These are phyloP conservation scores for Paraglomus occultum DNA, from an alignment of 192 early-diverging fungal species.

Conservation along the genomic window DNA sequence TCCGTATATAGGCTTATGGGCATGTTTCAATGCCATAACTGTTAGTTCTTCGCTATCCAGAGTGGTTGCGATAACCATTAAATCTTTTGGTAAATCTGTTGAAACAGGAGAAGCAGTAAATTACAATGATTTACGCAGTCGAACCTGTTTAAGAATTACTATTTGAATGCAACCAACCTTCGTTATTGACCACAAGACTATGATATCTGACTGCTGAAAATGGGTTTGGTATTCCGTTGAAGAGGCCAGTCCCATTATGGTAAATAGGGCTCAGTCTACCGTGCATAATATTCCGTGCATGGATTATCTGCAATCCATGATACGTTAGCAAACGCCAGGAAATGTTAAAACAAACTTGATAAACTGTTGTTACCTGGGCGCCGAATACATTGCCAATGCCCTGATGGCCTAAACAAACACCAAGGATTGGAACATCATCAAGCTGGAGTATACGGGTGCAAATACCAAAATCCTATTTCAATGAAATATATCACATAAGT, in stretches of 20 bases:
- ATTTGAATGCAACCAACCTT: constrained; percentile 36
- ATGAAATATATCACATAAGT: not conserved
- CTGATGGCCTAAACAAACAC: constrained; percentile 94
- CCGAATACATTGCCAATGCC: constrained; percentile 74
- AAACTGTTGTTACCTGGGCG: constrained; percentile 44
- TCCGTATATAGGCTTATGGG: constrained; percentile 68
- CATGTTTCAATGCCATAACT: constrained; percentile 83
- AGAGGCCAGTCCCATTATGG: constrained; percentile 42
- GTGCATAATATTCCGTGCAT: constrained; percentile 74
- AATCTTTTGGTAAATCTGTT: constrained; percentile 55
- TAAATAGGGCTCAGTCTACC: constrained; percentile 70
- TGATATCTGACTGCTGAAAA: constrained; percentile 90
- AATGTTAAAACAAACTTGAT: not conserved
- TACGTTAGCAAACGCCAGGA: not conserved
- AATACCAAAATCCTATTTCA: constrained; percentile 74
- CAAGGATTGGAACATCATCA: constrained; percentile 71
- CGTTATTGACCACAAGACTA: constrained; percentile 70
- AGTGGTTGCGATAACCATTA: constrained; percentile 50
- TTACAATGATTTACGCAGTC: not conserved
- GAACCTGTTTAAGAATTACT: not conserved
- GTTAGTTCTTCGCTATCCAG: constrained; percentile 33
- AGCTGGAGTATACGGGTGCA: constrained; percentile 59
- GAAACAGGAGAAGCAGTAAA: not conserved
- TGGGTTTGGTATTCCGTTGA: constrained; percentile 56
- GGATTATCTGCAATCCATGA: constrained; percentile 48